phyloP scores from a whole-genome alignment of 1,284 basidiomycete genomes.

The Jaminaea rosea region DNA sequence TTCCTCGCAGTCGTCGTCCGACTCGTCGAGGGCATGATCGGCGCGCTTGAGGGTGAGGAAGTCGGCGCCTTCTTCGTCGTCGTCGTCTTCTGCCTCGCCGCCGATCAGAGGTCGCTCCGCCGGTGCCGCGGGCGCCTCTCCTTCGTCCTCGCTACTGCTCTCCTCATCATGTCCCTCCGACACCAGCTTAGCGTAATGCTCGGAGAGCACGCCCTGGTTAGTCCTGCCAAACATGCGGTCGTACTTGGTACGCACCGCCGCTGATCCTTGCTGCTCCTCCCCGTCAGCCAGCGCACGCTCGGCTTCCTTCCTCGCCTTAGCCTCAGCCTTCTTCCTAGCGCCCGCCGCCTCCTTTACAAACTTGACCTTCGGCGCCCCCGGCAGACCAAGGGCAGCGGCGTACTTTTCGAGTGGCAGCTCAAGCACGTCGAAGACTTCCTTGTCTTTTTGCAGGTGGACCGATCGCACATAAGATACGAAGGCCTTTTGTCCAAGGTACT shows the following conservation, averaged over 20 bases:
- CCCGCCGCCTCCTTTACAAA: constrained; percentile 67
- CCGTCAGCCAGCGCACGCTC: not conserved
- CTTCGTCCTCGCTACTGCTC: constrained; percentile 9
- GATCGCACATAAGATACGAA: constrained; percentile 95
- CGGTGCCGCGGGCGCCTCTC: constrained; percentile 7
- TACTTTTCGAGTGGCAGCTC: constrained; percentile 74
- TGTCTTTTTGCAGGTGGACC: constrained; percentile 86
- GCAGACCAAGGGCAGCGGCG: constrained; percentile 80
- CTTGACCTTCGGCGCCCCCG: constrained; percentile 92
- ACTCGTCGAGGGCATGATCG: constrained; percentile 63
- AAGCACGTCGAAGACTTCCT: constrained; percentile 76
- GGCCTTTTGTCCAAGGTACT: constrained; percentile 91
- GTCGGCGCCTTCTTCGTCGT: constrained; percentile 22
- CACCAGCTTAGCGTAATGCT: constrained; percentile 81
- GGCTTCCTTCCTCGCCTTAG: not conserved
- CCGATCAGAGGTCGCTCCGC: constrained; percentile 13
- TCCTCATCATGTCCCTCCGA: constrained; percentile 55
- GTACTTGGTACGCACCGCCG: constrained; percentile 65
- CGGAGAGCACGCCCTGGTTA: constrained; percentile 85
- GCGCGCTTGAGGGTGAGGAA: constrained; percentile 88
- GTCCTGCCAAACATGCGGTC: constrained; percentile 96
- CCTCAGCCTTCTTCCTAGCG: constrained; percentile 54
- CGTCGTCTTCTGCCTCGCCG: constrained; percentile 13
- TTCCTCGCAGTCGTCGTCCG: constrained; percentile 27
- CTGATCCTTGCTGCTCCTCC: constrained; percentile 13